These are phyloP conservation scores for Diaporthe longicolla DNA, from an alignment of 2,329 filamentous ascomycete species.

Conservation along the genomic window DNA sequence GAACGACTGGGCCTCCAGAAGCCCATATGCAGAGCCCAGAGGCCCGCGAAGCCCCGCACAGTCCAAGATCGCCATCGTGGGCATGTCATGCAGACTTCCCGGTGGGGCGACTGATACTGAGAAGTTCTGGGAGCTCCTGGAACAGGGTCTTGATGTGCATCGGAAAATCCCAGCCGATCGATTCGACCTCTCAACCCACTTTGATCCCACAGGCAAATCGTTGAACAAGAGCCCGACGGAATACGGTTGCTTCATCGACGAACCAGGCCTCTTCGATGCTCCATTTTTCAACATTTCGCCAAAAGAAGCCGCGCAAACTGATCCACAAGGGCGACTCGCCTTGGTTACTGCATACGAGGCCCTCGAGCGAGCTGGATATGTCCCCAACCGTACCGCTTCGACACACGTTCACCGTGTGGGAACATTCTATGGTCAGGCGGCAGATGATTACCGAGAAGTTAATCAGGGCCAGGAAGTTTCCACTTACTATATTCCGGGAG, in stretches of 20 bases:
- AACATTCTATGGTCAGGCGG: constrained; percentile 70
- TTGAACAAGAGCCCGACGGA: too few relatives aligned
- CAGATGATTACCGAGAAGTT: constrained; percentile 66
- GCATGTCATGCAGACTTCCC: constrained; percentile 1
- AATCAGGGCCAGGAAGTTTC: constrained; percentile 60
- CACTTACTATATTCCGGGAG: constrained; percentile 47
- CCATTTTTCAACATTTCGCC: constrained; percentile 40
- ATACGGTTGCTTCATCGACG: too few relatives aligned
- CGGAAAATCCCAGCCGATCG: constrained; percentile 1
- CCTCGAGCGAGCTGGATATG: constrained; percentile 60
- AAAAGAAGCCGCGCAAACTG: constrained; percentile 26
- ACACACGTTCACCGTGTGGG: constrained; percentile 65
- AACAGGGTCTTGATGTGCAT: constrained; percentile 47
- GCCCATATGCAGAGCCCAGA: background rate
- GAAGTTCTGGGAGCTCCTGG: constrained; percentile 17
- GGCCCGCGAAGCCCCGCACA: background rate
- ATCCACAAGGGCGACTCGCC: constrained; percentile 27
- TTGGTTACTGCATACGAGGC: constrained; percentile 37
- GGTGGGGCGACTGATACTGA: background rate
- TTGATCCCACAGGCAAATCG: too few relatives aligned
- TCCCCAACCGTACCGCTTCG: constrained; percentile 42
- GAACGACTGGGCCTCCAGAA: background rate
- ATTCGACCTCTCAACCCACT: background rate
- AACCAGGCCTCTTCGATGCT: constrained; percentile 29
- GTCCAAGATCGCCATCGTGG: background rate